A percentile compares a stretch with the other conserved stretches of the same genome.
phyloP scores from a whole-genome alignment of 768 basidiomycete genomes.

The Crassisporium funariophilum region DNA sequence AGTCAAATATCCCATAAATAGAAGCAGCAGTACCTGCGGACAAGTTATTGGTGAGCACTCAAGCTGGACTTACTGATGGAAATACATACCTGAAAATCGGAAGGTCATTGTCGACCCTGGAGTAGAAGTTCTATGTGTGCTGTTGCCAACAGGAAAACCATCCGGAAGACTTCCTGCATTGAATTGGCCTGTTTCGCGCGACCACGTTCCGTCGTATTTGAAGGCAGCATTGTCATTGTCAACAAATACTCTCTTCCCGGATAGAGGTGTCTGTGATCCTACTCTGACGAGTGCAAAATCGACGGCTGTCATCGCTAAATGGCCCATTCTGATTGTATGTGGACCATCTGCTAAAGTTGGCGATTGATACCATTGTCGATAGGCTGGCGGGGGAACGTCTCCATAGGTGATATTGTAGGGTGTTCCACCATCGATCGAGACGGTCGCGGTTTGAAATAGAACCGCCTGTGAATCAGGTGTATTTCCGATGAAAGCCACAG shows the following conservation, averaged over 20 bases:
- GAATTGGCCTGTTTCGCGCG: constrained; percentile 9
- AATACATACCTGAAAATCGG: constrained; percentile 22
- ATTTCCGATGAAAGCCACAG: constrained; percentile 25
- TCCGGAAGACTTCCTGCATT: constrained; percentile 17
- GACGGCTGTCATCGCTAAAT: constrained; percentile 22
- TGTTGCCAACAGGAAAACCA: constrained; percentile 18
- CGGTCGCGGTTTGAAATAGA: constrained; percentile 16
- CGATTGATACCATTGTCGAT: constrained; percentile 30
- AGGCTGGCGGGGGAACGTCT: constrained; percentile 11
- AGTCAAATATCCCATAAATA: constrained; percentile 29
- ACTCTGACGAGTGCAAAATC: constrained; percentile 27
- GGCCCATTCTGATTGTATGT: constrained; percentile 25
- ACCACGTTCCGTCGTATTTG: constrained; percentile 23
- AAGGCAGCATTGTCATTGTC: constrained; percentile 26
- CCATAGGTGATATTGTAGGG: constrained; percentile 16
- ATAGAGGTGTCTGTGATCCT: constrained; percentile 22
- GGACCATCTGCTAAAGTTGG: constrained; percentile 23
- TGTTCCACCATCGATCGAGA: constrained; percentile 22
- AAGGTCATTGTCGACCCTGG: constrained; percentile 22
- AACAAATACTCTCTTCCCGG: constrained; percentile 22
- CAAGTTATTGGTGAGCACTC: not conserved
- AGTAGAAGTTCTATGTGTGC: constrained; percentile 17
- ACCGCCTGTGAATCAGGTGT: constrained; percentile 9
- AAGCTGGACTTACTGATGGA: not conserved
- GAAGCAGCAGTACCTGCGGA: constrained; percentile 20